Evolutionary conservation across 2,329 filamentous ascomycete genomes (phyloP), one percentile per base, ranked within the genome.

Genomic region (Fusarium verticillioides): DNA sequence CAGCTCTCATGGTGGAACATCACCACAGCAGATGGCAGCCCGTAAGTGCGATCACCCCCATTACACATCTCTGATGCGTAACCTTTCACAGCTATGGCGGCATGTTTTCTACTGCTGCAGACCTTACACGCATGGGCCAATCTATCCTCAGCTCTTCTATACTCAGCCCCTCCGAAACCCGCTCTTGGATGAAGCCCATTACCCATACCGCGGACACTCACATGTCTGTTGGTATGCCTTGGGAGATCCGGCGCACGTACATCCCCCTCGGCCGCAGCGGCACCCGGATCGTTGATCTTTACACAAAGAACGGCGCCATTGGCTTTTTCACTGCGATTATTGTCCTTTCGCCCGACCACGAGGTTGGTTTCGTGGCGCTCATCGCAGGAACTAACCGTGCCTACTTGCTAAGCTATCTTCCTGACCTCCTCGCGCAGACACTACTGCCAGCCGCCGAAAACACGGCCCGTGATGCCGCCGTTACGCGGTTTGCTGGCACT

Each of bases 181-280:
- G 66, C 16, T 36, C 65, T 1, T 69, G 66, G 66, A 21, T 69
- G 7, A 69, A 69, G 19, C 65, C 66, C 2, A 19, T 59, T 4
- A 8, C 59, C 3, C 66, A 69, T 16, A 69, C 66, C 4, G 39
- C 66, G 3, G 52, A 69, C 1, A 18, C 39, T 7, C 16, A n/a
- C 11, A 37, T 69, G 28, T 64, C 66, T 0, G 36, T 69, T 7
- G 66, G 66, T 3, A 69, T 69, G 66, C 65, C 66, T 7, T 69
- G 66, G 66, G 66, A 69, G 47, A 69, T 69, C 1, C 40, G 58
- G 2, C 66, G 66, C 6, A 69, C n/a, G 3, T 9, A 23, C 5
- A 5, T 60, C 3, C 62, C 65, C 2, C 23, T 68, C 18, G 32
- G 58, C 1, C n/a, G 26, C 11, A 37, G 7, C 9, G 53, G 52